Evolutionary conservation across 768 basidiomycete species (phyloP), one percentile per base, ranked within the genome.

Genomic region (Tricholoma sp.): DNA sequence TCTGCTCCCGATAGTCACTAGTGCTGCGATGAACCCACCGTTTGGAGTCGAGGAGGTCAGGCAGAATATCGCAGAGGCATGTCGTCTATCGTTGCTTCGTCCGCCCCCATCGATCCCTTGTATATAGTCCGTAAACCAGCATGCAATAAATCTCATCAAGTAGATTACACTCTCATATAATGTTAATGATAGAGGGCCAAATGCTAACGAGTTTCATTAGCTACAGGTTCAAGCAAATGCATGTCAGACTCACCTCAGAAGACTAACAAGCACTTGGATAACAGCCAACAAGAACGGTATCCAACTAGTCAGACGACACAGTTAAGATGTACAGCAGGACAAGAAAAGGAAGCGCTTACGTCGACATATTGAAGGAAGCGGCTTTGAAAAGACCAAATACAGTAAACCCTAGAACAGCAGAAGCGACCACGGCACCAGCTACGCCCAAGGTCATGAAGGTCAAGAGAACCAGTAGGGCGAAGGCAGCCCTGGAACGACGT

Each of bases 1-100:
- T 65, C 69, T 90, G 50, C 81, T 84, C 0, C 83, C 86, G 0
- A 81, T 90, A 50, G 66, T 89, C 57, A 85, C 86, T 3, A 76
- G 81, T 57, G 67, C 75, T 18, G 65, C 72, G 56, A 76, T 83
- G 79, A 72, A 63, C 14, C 75, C 76, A 0, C 70, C 73, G 1
- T 80, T 82, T 63, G 88, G 88, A 0, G 74, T 88, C 9, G 80
- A 83, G 22, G 69, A 75, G 22, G 69, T 87, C 21, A 76, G 85
- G 64, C 67, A 69, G 64, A 86, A 81, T 62, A 85, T 90, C 18
- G 68, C 71, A 9, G 79, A 84, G 37, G 85, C 80, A 14, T 88
- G 86, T 72, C 47, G 21, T n/a, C 24, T 29, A 11, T 31, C n/a
- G n/a, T 9, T 29, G 16, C 6, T 27, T 29, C 47, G 27, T 43